phyloP scores from a whole-genome alignment of 805 yeast species.

The Blastobotrys chiropterorum region DNA sequence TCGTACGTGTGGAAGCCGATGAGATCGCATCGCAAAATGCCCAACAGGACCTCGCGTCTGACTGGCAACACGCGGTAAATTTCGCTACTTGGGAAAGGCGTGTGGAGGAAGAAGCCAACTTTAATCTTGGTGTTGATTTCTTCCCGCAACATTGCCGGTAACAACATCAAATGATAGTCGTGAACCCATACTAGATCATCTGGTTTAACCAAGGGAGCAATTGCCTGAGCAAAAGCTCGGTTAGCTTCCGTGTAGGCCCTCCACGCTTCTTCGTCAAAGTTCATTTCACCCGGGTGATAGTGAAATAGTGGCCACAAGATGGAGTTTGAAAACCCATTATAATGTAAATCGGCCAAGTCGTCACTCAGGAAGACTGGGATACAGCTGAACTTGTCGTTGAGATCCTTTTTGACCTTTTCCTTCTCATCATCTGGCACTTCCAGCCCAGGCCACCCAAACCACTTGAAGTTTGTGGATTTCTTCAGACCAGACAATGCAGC shows the following conservation, averaged over 20 bases:
- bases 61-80: conserved; percentile 95
- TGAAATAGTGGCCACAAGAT: conserved; percentile 98
- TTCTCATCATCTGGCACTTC: conserved; percentile 78
- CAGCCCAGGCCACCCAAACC: conserved; percentile 97
- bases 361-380: conserved; percentile 85
- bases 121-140: conserved; percentile 52
- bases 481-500: conserved; percentile 91
- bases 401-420: conserved; percentile 58
- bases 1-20: conserved; percentile 99
- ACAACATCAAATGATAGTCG: conserved; percentile 92
- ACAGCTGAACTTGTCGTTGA: conserved; percentile 75
- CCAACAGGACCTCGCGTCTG: conserved; percentile 81
- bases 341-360: conserved; percentile 89
- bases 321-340: conserved; percentile 91
- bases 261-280: conserved; percentile 97
- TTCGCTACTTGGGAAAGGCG: conserved; percentile 97
- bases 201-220: conserved; percentile 64
- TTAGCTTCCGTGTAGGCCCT: conserved; percentile 95
- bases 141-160: conserved; percentile 80
- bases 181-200: conserved; percentile 96
- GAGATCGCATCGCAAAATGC: conserved; percentile 89
- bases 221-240: conserved; percentile 65
- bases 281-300: conserved; percentile 98
- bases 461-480: conserved; percentile 75
- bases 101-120: conserved; percentile 91